Conservation (phyloP, 1,139 yeast genomes). For the Zygoascus hellenicus region DNA sequence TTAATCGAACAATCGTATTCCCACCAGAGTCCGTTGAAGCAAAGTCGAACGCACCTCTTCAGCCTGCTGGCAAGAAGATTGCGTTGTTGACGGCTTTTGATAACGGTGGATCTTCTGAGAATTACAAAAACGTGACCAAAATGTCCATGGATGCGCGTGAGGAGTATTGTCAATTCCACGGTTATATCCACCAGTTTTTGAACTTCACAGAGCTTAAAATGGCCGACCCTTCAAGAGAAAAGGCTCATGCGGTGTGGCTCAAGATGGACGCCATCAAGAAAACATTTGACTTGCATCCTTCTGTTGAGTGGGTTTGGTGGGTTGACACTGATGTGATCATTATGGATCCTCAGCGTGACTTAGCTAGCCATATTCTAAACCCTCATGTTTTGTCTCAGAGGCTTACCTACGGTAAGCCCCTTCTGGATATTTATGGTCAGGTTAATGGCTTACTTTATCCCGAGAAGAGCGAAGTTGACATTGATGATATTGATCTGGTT, state of each 20-base stretch:
- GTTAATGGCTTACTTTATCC: conserved; percentile 18
- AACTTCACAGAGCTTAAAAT: conserved; percentile 21
- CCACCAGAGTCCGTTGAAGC: conserved; percentile 4
- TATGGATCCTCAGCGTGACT: conserved; percentile 28
- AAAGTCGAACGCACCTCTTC: conserved; percentile 7
- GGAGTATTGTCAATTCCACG: conserved; percentile 31
- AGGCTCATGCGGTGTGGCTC: conserved; percentile 27
- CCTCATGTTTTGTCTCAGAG: conserved; percentile 4
- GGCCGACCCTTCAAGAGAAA: conserved; percentile 9
- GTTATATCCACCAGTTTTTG: conserved; percentile 29
- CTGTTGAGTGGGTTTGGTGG: conserved; percentile 36
- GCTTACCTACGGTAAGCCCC: conserved; percentile 14
- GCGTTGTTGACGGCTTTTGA: conserved; percentile 31
- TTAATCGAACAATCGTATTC: conserved; percentile 1
- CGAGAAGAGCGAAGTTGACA: conserved; percentile 18
- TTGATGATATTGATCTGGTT: conserved; percentile 24
- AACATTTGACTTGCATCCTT: conserved; percentile 28
- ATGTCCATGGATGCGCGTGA: conserved; percentile 29
- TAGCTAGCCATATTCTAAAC: conserved; percentile 30
- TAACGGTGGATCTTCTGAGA: conserved; percentile 25
- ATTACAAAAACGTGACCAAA: conserved; percentile 21
- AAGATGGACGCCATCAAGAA: conserved; percentile 30
- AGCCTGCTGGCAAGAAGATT: conserved; percentile 26
- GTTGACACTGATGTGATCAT: conserved; percentile 32
- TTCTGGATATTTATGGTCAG: conserved; percentile 17